Evolutionary conservation across 2,329 filamentous ascomycete genomes (phyloP).

Genomic region (Verticillium zaregamsianum): DNA sequence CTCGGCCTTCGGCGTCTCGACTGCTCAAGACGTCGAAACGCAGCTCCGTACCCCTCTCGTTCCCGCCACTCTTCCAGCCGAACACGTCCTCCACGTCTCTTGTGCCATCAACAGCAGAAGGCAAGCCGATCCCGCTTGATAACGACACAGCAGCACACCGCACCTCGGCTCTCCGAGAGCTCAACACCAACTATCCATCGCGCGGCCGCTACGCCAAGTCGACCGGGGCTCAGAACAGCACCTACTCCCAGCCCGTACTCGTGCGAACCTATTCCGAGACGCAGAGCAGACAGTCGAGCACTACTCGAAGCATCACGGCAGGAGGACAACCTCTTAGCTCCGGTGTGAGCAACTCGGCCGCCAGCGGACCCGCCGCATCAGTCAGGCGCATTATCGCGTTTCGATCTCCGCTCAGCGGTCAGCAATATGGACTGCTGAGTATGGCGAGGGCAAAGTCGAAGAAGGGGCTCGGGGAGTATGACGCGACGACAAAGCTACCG

Average conservation of each 20-base stretch:
- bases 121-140: slow-evolving; percentile 52
- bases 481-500: slow-evolving; percentile 43
- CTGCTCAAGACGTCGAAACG: slow-evolving; percentile 7
- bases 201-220: slow-evolving; percentile 54
- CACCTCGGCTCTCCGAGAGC: slow-evolving; percentile 56
- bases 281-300: slow-evolving; percentile 24
- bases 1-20: not conserved
- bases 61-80: slow-evolving; percentile 43
- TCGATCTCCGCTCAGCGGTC: not conserved
- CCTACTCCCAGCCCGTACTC: slow-evolving; percentile 62
- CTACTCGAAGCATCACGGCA: slow-evolving; percentile 16
- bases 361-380: slow-evolving; percentile 10
- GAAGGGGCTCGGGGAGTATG: not conserved
- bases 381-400: slow-evolving; percentile 15
- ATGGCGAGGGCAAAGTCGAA: slow-evolving; percentile 10
- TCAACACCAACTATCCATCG: slow-evolving; percentile 54
- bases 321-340: not conserved
- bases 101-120: slow-evolving; percentile 50
- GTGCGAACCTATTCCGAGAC: slow-evolving; percentile 59
- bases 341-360: not conserved
- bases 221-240: slow-evolving; percentile 51
- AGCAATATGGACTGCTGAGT: slow-evolving; percentile 9
- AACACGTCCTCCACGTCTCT: slow-evolving; percentile 50
- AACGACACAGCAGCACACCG: slow-evolving; percentile 51
- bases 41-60: slow-evolving; percentile 41